A percentile compares a stretch with the other conserved stretches of the same genome.
phyloP scores from a whole-genome alignment of 108 stramenopile species.

The Fistulifera pelliculosa region DNA sequence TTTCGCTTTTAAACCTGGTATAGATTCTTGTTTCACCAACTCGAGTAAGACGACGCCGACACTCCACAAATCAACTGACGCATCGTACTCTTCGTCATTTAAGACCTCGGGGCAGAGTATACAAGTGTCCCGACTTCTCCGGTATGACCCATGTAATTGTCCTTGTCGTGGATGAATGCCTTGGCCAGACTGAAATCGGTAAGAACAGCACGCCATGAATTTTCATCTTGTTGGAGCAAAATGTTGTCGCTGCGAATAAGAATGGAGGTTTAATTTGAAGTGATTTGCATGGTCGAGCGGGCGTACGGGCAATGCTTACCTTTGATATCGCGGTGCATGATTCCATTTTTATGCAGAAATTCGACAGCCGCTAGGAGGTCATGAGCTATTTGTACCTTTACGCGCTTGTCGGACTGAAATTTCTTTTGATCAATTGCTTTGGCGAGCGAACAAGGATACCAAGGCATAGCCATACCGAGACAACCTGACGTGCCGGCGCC shows the following conservation, averaged over 20 bases:
- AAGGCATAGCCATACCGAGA: conserved; percentile 63
- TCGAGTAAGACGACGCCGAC: conserved; percentile 80
- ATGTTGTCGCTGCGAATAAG: conserved; percentile 95
- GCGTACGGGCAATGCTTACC: too few species aligned
- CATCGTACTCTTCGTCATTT: conserved; percentile 46
- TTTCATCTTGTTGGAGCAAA: conserved; percentile 42
- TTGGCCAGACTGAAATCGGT: conserved; percentile 82
- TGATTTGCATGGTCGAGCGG: too few species aligned
- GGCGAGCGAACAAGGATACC: conserved; percentile 50
- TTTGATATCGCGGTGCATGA: conserved; percentile 98
- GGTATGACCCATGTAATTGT: conserved; percentile 40
- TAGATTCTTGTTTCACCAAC: conserved; percentile 38
- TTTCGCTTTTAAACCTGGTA: conserved; percentile 51
- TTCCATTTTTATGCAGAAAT: conserved; percentile 90
- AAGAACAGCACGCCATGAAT: conserved; percentile 44
- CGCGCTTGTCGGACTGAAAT: conserved; percentile 19
- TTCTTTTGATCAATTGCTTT: conserved; percentile 26
- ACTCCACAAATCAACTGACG: conserved; percentile 72
- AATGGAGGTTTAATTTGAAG: too few species aligned
- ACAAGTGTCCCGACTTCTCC: conserved; percentile 62
- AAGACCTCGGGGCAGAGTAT: conserved; percentile 65
- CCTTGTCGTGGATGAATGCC: conserved; percentile 30
- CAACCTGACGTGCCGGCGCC: conserved; percentile 44
- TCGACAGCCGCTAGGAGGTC: conserved; percentile 66
- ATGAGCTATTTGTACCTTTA: conserved; percentile 51